phyloP scores from a whole-genome alignment of 495 filamentous ascomycete species.

The Tirmania nivea region DNA sequence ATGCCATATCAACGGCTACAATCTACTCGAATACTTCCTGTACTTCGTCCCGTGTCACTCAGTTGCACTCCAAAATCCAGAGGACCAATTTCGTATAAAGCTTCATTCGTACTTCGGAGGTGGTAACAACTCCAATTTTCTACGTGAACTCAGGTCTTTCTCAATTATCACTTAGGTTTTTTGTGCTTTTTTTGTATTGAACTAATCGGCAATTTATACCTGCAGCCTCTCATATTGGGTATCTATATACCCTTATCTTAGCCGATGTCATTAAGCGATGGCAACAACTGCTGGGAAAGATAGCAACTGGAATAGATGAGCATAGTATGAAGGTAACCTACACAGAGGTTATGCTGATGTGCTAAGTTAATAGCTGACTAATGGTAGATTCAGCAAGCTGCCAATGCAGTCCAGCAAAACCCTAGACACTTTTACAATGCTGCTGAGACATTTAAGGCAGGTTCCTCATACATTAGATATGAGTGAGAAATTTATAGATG shows the following conservation, averaged over 20 bases:
- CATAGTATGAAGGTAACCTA: conserved; percentile 88
- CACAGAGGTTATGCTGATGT: no score
- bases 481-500: no score
- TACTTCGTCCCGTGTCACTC: no score
- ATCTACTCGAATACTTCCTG: no score
- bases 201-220: conserved; percentile 9
- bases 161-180: not conserved
- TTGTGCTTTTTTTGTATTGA: not conserved
- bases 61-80: no score
- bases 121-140: conserved; percentile 73
- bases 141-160: conserved; percentile 82
- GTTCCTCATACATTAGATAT: not conserved
- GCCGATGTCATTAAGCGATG: conserved; percentile 84
- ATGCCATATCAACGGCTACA: no score
- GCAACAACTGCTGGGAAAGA: conserved; percentile 48
- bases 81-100: no score
- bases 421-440: conserved; percentile 39
- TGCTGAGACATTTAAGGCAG: conserved; percentile 36
- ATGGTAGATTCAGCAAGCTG: conserved; percentile 88
- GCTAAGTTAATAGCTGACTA: conserved; percentile 32
- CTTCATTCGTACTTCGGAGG: no score
- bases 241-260: conserved; percentile 81
- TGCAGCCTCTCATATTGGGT: conserved; percentile 77
- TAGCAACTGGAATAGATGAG: conserved; percentile 91
- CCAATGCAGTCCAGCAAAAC: conserved; percentile 32